Conservation (phyloP, 495 filamentous ascomycete species). For the Letharia lupina region DNA sequence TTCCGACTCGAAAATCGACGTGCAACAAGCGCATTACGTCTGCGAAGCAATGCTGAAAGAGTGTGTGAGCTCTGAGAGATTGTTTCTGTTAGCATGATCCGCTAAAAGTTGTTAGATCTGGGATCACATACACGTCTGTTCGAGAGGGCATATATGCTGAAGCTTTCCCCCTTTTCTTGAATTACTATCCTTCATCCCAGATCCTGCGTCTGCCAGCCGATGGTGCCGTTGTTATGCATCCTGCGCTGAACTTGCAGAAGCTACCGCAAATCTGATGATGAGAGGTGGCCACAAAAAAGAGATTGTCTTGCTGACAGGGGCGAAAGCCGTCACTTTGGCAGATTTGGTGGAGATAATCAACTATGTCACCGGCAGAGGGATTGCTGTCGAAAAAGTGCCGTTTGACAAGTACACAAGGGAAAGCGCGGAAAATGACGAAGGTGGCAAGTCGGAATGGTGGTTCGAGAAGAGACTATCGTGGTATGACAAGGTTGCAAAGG, state of each 20-base stretch:
- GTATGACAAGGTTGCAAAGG: background rate
- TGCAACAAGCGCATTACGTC: slow-evolving; percentile 1
- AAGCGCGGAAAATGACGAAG: background rate
- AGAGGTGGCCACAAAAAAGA: background rate
- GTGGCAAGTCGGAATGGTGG: background rate
- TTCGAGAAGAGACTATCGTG: slow-evolving; percentile 8
- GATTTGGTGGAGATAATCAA: background rate
- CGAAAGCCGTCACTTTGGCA: slow-evolving; percentile 1
- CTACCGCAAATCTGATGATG: slow-evolving; percentile 5
- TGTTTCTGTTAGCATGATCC: background rate
- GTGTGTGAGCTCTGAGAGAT: background rate
- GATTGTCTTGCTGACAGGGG: slow-evolving; percentile 1
- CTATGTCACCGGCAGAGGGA: background rate
- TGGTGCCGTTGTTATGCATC: background rate
- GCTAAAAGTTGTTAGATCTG: background rate
- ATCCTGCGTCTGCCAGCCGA: background rate
- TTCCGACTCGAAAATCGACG: background rate
- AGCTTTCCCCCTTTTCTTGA: slow-evolving; percentile 5
- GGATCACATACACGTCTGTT: background rate
- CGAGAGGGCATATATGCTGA: background rate
- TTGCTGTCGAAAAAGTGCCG: background rate
- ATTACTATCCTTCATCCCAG: background rate
- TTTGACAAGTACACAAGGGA: background rate
- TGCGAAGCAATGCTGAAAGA: slow-evolving; percentile 1
- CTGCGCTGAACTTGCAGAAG: slow-evolving; percentile 5